These are phyloP conservation scores for Setomelanomma holmii DNA, from an alignment of 2,329 filamentous ascomycete genomes.

Conservation along the genomic window DNA sequence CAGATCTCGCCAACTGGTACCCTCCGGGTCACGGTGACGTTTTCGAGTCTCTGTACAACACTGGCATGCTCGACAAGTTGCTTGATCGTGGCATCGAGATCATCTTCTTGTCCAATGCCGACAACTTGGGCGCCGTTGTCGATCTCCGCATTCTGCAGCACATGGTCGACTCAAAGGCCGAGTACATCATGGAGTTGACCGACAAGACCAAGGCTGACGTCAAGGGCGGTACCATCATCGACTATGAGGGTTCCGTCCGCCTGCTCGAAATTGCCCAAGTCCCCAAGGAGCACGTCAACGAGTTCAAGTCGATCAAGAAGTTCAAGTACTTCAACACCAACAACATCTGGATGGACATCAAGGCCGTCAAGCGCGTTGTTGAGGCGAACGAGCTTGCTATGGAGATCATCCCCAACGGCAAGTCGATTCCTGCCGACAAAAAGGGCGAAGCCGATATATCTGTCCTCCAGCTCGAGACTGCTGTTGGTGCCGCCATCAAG, in stretches of 20 bases:
- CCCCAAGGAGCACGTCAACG: conserved; percentile 99
- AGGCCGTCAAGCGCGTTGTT: conserved; percentile 97
- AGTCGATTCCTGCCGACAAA: conserved; percentile 98
- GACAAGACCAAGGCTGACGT: conserved; percentile 99
- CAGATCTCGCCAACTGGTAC: conserved; percentile 95
- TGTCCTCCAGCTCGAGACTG: conserved; percentile 97
- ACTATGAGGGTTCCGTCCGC: conserved; percentile 96
- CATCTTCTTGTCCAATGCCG: conserved; percentile 98
- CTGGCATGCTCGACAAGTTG: conserved; percentile 95
- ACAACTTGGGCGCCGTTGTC: conserved; percentile 97
- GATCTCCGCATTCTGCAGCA: conserved; percentile 98
- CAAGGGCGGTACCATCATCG: conserved; percentile 99
- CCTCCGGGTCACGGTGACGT: conserved; percentile 99
- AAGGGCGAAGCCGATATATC: conserved; percentile 99
- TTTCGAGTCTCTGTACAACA: conserved; percentile 99
- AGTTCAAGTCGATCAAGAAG: conserved; percentile 99
- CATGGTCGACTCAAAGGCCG: conserved; percentile 96
- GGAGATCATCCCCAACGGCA: conserved; percentile 99
- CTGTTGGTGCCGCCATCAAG: conserved; percentile 96
- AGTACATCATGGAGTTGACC: conserved; percentile 99
- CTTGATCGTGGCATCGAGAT: conserved; percentile 95
- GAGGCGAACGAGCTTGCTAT: conserved; percentile 98
- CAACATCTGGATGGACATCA: conserved; percentile 99
- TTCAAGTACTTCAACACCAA: conserved; percentile 99
- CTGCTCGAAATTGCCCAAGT: conserved; percentile 99